Conservation (phyloP, 192 early-diverging fungal genomes). For the Funneliformis geosporum region DNA sequence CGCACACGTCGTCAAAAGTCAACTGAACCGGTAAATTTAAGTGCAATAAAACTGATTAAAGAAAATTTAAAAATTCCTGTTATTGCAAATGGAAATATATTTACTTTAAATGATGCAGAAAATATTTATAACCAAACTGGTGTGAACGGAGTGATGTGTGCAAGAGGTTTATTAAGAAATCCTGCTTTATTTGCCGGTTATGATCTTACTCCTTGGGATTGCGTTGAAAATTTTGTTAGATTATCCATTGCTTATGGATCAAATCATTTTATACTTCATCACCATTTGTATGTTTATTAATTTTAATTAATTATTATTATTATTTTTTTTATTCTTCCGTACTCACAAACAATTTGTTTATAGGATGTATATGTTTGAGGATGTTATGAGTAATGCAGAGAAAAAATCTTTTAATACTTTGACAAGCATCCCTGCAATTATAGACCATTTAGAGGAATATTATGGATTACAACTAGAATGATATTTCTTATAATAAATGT, state of each 20-base stretch:
- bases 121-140: conserved; percentile 73
- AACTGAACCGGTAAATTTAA: conserved; percentile 78
- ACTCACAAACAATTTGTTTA: not conserved
- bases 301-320: not conserved
- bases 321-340: not conserved
- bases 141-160: conserved; percentile 90
- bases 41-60: conserved; percentile 82
- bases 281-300: conserved; percentile 64
- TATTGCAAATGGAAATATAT: conserved; percentile 88
- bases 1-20: conserved; percentile 79
- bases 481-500: not conserved
- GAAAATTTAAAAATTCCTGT: conserved; percentile 79
- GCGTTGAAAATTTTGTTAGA: conserved; percentile 74
- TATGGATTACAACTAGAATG: conserved; percentile 39
- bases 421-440: conserved; percentile 70
- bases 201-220: conserved; percentile 74
- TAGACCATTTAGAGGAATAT: conserved; percentile 74
- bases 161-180: conserved; percentile 87
- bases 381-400: conserved; percentile 77
- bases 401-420: conserved; percentile 87
- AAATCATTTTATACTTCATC: conserved; percentile 84
- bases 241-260: conserved; percentile 77
- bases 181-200: conserved; percentile 91
- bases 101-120: conserved; percentile 73
- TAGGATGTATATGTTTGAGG: conserved; percentile 90